Percentiles rank a stretch among this genome's conserved stretches.
Conservation (phyloP, 2,329 filamentous ascomycete species). For the Ceratocystis albifundus region DNA sequence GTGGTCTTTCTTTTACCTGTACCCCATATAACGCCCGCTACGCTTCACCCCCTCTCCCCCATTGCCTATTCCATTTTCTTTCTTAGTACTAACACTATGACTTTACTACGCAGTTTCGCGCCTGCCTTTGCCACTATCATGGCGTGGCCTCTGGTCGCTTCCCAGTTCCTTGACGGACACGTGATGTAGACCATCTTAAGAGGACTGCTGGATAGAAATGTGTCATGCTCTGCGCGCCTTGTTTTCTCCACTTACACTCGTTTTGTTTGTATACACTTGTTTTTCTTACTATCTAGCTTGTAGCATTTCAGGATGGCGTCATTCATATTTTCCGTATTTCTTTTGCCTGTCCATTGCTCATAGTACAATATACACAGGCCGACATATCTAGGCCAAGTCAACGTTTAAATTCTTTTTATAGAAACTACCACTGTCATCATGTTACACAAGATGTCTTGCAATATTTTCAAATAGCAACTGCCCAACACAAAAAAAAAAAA, state of each 20-base stretch:
- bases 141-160: conserved; percentile 30
- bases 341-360: not conserved
- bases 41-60: not conserved
- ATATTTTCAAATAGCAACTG: not conserved
- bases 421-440: not conserved
- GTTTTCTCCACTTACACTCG: not conserved
- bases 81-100: conserved; percentile 10
- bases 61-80: not conserved
- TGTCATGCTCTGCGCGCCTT: not conserved
- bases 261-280: too few species aligned
- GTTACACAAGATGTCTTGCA: not conserved
- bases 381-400: not conserved
- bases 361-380: not conserved
- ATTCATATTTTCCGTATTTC: not conserved
- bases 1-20: not conserved
- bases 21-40: not conserved
- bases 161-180: conserved; percentile 29
- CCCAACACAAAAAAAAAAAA: not conserved
- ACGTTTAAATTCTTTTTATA: too few species aligned
- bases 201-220: conserved; percentile 7
- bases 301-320: not conserved
- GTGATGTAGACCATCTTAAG: conserved; percentile 23
- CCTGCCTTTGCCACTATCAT: conserved; percentile 30
- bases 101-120: conserved; percentile 29
- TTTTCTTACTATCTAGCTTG: not conserved